A percentile compares a stretch with the other conserved stretches of the same genome.
Conservation (phyloP, 805 yeast genomes). For the Cyberlindnera japonica region DNA sequence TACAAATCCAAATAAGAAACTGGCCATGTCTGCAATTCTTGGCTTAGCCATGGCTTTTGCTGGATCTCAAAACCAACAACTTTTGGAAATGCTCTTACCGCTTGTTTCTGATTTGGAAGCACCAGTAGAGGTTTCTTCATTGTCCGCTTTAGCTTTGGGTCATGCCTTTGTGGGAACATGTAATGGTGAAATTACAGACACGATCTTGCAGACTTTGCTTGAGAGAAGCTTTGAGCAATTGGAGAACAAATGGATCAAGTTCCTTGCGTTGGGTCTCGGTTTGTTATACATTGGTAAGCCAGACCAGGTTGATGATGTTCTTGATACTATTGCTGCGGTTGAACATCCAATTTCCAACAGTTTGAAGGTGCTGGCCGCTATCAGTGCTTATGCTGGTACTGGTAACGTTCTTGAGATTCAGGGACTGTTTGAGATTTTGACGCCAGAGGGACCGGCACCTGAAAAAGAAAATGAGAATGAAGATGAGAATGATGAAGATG, state of each 20-base stretch:
- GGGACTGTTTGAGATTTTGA: constrained; percentile 81
- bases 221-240: constrained; percentile 80
- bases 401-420: constrained; percentile 96
- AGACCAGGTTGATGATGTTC: constrained; percentile 89
- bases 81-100: constrained; percentile 73
- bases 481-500: constrained; percentile 47
- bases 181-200: constrained; percentile 90
- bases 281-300: constrained; percentile 89
- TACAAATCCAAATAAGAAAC: constrained; percentile 53
- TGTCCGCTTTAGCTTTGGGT: constrained; percentile 90
- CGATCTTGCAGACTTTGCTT: constrained; percentile 82
- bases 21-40: constrained; percentile 77
- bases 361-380: constrained; percentile 82
- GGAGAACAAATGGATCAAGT: constrained; percentile 81
- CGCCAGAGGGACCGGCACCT: constrained; percentile 58
- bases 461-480: constrained; percentile 57
- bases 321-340: constrained; percentile 91
- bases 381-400: constrained; percentile 95
- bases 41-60: constrained; percentile 95
- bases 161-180: constrained; percentile 95
- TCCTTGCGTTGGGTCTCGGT: constrained; percentile 89
- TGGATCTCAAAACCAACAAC: constrained; percentile 85
- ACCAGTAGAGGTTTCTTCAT: constrained; percentile 73
- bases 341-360: constrained; percentile 92
- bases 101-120: constrained; percentile 72